These are phyloP conservation scores for Cordyceps javanica DNA, from an alignment of 2,329 filamentous ascomycete genomes.

Conservation along the genomic window DNA sequence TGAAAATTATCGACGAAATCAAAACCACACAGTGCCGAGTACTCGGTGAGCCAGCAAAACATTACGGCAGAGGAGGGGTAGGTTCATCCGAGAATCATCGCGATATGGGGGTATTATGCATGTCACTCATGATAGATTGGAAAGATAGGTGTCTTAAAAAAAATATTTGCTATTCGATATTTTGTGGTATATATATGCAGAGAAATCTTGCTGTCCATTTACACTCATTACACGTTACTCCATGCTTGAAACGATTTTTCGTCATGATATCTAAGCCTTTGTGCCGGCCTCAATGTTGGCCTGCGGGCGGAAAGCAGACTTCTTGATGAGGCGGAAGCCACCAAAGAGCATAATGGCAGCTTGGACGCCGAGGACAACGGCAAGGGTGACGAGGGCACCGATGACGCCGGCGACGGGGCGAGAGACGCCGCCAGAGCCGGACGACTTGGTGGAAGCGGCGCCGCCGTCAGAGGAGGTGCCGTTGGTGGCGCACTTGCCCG, in stretches of 20 bases:
- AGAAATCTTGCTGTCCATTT: not conserved
- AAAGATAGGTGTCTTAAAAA: too few relatives aligned
- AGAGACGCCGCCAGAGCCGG: slow-evolving; percentile 45
- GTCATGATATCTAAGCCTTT: not conserved
- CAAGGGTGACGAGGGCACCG: slow-evolving; percentile 59
- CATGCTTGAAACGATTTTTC: not conserved
- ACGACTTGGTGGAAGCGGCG: slow-evolving; percentile 17
- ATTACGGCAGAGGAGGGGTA: too few relatives aligned
- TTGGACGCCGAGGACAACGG: slow-evolving; percentile 41
- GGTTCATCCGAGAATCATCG: too few relatives aligned
- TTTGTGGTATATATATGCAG: slow-evolving; percentile 1
- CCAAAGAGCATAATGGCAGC: slow-evolving; percentile 36
- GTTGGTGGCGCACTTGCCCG: slow-evolving; percentile 53
- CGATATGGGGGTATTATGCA: too few relatives aligned
- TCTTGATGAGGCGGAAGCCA: slow-evolving; percentile 43
- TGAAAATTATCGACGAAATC: too few relatives aligned
- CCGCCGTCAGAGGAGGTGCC: slow-evolving; percentile 21
- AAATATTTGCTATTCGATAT: slow-evolving; percentile 2
- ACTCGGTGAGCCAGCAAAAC: too few relatives aligned
- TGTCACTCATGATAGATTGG: too few relatives aligned
- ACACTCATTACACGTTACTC: not conserved
- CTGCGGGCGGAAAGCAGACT: slow-evolving; percentile 29
- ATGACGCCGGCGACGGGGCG: slow-evolving; percentile 75
- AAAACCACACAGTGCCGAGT: too few relatives aligned
- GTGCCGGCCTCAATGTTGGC: not conserved